Evolutionary conservation across 176 grass and related monocot species (phyloP).

Genomic region (Stipa capillata): DNA sequence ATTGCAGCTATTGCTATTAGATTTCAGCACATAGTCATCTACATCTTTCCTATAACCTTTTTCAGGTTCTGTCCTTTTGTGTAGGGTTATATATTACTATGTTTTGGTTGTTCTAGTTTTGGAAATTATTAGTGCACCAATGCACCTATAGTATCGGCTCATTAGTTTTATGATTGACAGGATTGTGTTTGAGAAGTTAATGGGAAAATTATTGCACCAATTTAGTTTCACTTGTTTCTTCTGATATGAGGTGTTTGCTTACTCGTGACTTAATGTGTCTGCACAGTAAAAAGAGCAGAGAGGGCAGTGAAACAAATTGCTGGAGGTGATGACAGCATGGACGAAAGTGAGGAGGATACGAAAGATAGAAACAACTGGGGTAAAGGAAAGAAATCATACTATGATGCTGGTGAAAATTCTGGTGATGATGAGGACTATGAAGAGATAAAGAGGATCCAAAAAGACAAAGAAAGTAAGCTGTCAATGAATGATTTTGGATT

Average conservation of each 20-base stretch:
- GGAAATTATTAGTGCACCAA: neutral
- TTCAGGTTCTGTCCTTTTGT: neutral
- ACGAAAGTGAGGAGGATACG: constrained; percentile 61
- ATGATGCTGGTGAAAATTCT: constrained; percentile 48
- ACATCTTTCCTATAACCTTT: neutral
- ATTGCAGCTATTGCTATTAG: neutral
- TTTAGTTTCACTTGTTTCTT: constrained; percentile 6
- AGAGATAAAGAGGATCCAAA: constrained; percentile 49
- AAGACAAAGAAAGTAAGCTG: constrained; percentile 41
- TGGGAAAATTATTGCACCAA: neutral
- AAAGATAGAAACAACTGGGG: constrained; percentile 46
- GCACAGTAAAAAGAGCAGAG: constrained; percentile 58
- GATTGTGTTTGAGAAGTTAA: neutral
- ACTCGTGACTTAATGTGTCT: constrained; percentile 7
- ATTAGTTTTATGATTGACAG: neutral
- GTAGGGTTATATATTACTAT: neutral
- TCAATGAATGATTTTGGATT: constrained; percentile 82
- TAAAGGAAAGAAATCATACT: constrained; percentile 48
- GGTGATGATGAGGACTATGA: constrained; percentile 50
- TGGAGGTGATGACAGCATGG: constrained; percentile 75
- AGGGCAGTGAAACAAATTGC: constrained; percentile 55
- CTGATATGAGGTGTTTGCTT: neutral
- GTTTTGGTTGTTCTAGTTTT: neutral
- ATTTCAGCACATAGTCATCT: neutral
- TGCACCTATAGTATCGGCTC: neutral